Evolutionary conservation across 169 alveolate species (phyloP), one percentile per base, ranked within the genome.

Genomic region (Blepharisma undulans): DNA sequence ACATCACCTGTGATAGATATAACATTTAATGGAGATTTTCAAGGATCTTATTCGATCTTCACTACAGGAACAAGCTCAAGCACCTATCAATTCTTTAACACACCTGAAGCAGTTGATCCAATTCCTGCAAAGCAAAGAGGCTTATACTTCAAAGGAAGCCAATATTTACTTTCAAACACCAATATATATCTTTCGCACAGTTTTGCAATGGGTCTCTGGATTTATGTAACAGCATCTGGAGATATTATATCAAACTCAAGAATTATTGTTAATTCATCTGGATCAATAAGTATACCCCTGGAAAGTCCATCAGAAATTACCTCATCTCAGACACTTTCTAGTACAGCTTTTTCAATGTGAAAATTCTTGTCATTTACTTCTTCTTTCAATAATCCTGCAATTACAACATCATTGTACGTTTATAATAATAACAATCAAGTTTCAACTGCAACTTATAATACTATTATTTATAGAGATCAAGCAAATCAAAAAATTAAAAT

Each of bases 31-130:
- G 16, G 25, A 18, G 76, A 21, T 16, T 66, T 18, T 66, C 25
- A 21, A 21, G 25, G 16, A n/a, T 16, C 22, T 16, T 66, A 66
- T 19, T n/a, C n/a, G n/a, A n/a, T n/a, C n/a, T 76, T 76, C 29
- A 21, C 18, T 21, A 76, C 34, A 12, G 84, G 84, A 25, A 32
- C 84, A 14, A 76, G 22, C 25, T 76, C 84, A 21, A 21, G 34
- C 18, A 76, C 88, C 25, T 80, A 80, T 22, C 16, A 18, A 16
- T 72, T 72, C 32, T 80, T 80, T 80, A 80, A 80, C 25, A 80
- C 22, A 14, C 74, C 74, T 16, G 88, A 80, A 80, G 32, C 22
- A 16, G 88, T 27, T 80, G 88, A 80, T 22, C 88, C 88, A 22
- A 25, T 80, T 25, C 74, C 88, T 16, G 14, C 32, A 72, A 80